These are phyloP conservation scores for Colletotrichum incanum DNA, from an alignment of 2,329 filamentous ascomycete species.

Conservation along the genomic window DNA sequence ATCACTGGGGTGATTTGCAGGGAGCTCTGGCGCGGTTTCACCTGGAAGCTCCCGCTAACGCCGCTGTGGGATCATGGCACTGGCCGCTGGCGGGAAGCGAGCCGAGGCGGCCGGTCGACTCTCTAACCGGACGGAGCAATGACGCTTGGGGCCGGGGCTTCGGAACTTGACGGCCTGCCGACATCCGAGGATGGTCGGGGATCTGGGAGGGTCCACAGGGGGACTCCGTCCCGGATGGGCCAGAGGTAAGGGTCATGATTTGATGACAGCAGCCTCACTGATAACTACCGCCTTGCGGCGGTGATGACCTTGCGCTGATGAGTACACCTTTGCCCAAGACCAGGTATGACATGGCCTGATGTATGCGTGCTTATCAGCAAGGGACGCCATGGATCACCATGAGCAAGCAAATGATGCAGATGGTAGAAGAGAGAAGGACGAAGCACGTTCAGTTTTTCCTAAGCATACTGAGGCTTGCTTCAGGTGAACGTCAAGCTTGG, in stretches of 20 bases:
- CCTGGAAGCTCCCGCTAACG: constrained; percentile 39
- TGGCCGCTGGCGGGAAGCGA: constrained; percentile 23
- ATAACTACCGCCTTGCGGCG: too few species aligned
- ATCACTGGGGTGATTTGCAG: constrained; percentile 26
- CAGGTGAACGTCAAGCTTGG: background rate
- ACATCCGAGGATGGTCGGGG: constrained; percentile 25
- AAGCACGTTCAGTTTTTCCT: too few species aligned
- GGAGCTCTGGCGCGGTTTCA: constrained; percentile 40
- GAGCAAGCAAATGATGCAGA: background rate
- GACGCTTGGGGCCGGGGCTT: constrained; percentile 16
- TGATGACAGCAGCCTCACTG: background rate
- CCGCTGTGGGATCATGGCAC: constrained; percentile 41
- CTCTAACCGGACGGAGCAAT: constrained; percentile 20
- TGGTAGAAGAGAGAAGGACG: background rate
- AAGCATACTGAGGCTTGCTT: background rate
- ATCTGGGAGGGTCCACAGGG: background rate
- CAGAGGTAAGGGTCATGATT: background rate
- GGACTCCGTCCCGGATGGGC: background rate
- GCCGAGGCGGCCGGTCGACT: background rate
- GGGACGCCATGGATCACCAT: background rate
- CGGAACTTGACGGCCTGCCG: constrained; percentile 15
- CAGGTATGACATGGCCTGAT: background rate
- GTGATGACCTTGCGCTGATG: too few species aligned
- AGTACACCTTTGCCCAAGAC: too few species aligned
- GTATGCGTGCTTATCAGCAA: background rate